Evolutionary conservation across 2,329 filamentous ascomycete species (phyloP), one percentile per base, ranked within the genome.

Genomic region (Exophiala viscosa): DNA sequence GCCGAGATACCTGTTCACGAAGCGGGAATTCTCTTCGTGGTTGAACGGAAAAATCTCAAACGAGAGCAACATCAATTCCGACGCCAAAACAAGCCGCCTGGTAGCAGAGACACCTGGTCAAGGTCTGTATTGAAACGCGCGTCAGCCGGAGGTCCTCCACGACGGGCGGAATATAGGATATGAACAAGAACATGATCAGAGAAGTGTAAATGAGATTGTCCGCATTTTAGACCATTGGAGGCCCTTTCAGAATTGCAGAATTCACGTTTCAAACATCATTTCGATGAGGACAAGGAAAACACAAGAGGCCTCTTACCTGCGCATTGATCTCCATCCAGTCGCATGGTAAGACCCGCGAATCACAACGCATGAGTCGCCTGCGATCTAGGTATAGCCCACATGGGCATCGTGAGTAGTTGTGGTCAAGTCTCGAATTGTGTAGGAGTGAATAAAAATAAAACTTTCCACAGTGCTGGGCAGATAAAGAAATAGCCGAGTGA

Each of bases 191-290:
- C 14, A 34, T 17, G 36, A 38, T 55, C 49, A 55, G 56, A 50
- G 39, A 44, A 54, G 52, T 51, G 47, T 55, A 55, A 28, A 51
- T 41, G 18, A 42, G 38, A 50, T 43, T 44, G 44, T 59, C 56
- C 35, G 50, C 56, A 59, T 56, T 39, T 45, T 51, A 44, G 46
- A 5, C 23, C 23, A 48, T 8, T 15, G 20, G 13, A 23, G 32
- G 23, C 45, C 48, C 45, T 49, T 49, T 59, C 56, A 53, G 56
- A 46, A 55, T 59, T 59, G 56, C 56, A 59, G 56, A 59, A 59
- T 59, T 59, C 56, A 54, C 50, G 23, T 54, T 43, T 48, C 15
- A 33, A 42, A 56, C 56, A 59, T 59, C 56, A 59, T 49, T 14
- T 11, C 28, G 33, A n/a, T n/a, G n/a, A 40, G 17, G 23, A 31